These are phyloP conservation scores for Steccherinum ochraceum DNA, from an alignment of 768 basidiomycete species.

Conservation along the genomic window DNA sequence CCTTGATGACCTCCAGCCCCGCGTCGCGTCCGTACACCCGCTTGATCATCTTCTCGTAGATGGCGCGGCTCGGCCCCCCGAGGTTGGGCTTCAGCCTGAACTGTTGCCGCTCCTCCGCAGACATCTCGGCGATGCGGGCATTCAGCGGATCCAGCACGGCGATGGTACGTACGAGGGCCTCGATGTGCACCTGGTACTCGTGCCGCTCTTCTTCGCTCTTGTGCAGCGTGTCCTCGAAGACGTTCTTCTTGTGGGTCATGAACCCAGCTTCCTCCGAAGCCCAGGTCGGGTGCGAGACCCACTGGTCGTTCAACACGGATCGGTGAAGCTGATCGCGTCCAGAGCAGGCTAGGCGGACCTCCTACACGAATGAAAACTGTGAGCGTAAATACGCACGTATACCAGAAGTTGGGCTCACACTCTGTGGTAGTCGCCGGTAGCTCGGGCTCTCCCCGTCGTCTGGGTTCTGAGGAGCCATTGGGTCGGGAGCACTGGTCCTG, in stretches of 20 bases:
- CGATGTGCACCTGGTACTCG: conserved; percentile 94
- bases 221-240: conserved; percentile 92
- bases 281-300: conserved; percentile 99
- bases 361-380: conserved; percentile 38
- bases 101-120: conserved; percentile 71
- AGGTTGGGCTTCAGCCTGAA: conserved; percentile 85
- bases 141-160: conserved; percentile 85
- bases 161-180: conserved; percentile 86
- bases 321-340: conserved; percentile 92
- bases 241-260: conserved; percentile 93
- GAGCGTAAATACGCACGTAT: not conserved
- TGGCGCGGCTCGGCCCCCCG: conserved; percentile 79
- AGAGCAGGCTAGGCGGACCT: conserved; percentile 85
- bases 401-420: conserved; percentile 48
- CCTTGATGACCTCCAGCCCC: conserved; percentile 69
- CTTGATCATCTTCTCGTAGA: conserved; percentile 91
- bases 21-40: conserved; percentile 87
- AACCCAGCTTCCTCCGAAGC: conserved; percentile 95
- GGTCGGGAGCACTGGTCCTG: conserved; percentile 69
- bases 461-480: conserved; percentile 69
- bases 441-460: conserved; percentile 90
- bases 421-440: conserved; percentile 83
- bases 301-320: conserved; percentile 93
- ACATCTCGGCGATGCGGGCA: conserved; percentile 82
- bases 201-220: conserved; percentile 98